Evolutionary conservation across 768 basidiomycete species (phyloP).

Genomic region (Phaffia australis): DNA sequence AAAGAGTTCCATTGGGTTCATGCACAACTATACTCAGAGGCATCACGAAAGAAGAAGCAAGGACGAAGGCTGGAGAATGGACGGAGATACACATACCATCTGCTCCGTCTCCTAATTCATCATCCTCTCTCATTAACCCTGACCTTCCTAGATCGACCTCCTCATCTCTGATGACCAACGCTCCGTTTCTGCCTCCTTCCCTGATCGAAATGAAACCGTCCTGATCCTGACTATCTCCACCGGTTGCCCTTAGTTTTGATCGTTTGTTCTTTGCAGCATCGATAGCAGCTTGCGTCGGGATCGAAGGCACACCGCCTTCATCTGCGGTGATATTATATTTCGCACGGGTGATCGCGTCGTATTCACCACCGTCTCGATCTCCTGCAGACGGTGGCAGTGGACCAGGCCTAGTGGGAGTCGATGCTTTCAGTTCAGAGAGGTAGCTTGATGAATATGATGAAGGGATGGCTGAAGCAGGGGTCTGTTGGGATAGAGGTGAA

Average conservation of each 20-base stretch:
- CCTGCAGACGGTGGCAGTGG: slow-evolving; percentile 16
- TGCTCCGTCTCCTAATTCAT: slow-evolving; percentile 76
- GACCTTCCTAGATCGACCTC: slow-evolving; percentile 52
- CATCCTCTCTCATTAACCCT: slow-evolving; percentile 70
- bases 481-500: background rate
- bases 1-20: no score
- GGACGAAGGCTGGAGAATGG: no score
- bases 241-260: slow-evolving; percentile 40
- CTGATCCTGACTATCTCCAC: slow-evolving; percentile 31
- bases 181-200: slow-evolving; percentile 36
- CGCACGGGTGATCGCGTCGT: slow-evolving; percentile 28
- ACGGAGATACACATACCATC: slow-evolving; percentile 46
- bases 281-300: slow-evolving; percentile 55
- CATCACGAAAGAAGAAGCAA: no score
- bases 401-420: slow-evolving; percentile 42
- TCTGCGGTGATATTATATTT: slow-evolving; percentile 35
- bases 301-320: slow-evolving; percentile 42
- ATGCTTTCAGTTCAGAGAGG: slow-evolving; percentile 67
- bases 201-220: slow-evolving; percentile 67
- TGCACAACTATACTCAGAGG: no score
- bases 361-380: slow-evolving; percentile 25
- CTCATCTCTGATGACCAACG: slow-evolving; percentile 43
- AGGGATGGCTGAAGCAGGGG: background rate
- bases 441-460: slow-evolving; percentile 57
- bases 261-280: slow-evolving; percentile 63